Conservation (phyloP, 169 alveolate species). For the Plasmodium relictum region DNA sequence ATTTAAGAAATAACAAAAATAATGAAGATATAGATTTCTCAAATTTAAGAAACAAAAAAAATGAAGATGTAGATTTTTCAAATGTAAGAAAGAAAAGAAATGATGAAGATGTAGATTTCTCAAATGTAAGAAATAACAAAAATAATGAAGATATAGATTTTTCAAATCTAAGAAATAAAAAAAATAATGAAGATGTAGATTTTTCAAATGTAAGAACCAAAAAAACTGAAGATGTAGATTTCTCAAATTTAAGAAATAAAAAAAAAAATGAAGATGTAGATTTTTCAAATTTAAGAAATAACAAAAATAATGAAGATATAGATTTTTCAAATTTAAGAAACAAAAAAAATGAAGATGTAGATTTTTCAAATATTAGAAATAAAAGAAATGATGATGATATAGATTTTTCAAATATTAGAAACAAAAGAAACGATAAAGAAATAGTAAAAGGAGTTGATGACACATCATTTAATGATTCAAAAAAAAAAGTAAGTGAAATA, state of each 20-base stretch:
- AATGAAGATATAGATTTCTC: slow-evolving; percentile 22
- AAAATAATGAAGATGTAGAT: slow-evolving; percentile 1
- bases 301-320: neutral
- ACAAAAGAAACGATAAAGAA: slow-evolving; percentile 7
- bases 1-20: slow-evolving; percentile 12
- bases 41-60: slow-evolving; percentile 14
- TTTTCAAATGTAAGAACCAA: neutral
- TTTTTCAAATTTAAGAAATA: neutral
- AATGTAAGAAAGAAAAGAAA: slow-evolving; percentile 18
- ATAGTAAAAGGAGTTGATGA: neutral
- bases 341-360: slow-evolving; percentile 3
- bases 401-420: slow-evolving; percentile 23
- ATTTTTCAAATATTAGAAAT: slow-evolving; percentile 13
- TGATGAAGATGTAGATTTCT: slow-evolving; percentile 24
- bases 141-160: slow-evolving; percentile 16
- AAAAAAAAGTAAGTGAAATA: slow-evolving; percentile 8
- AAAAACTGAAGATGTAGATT: slow-evolving; percentile 24
- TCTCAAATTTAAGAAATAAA: neutral
- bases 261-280: slow-evolving; percentile 1
- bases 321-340: slow-evolving; percentile 15
- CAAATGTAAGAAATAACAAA: slow-evolving; percentile 13
- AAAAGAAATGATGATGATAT: neutral
- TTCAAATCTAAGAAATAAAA: slow-evolving; percentile 16
- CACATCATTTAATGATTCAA: neutral
- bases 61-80: slow-evolving; percentile 22